Base-by-base conservation (phyloP, 805 yeast genomes). In the Ogataea saltuana region DNA sequence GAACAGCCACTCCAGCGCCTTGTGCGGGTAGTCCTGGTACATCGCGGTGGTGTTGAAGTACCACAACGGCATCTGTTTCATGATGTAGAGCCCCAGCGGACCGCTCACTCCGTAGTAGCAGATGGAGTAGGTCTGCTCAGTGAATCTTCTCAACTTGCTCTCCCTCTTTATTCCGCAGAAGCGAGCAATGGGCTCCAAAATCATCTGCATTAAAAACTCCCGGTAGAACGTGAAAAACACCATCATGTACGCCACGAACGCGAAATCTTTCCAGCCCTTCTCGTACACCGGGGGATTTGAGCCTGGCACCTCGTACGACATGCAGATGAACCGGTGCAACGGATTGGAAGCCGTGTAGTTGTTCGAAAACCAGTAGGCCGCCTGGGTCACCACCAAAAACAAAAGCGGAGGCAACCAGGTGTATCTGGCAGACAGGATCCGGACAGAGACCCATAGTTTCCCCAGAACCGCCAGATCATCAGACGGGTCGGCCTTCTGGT, bases 121-220 rank as follows among this genome's bases (percentile, higher is more conserved):
- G 55, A 88, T 74, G 2, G 91, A 78, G 61, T 91, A 93, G 6
- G 89, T 75, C 70, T 93, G 99, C 65, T 93, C 99, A 83, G 88
- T 80, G 66, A 91, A 89, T 63, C 99, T 78, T 48, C 76, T 78
- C 32, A 80, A 63, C 64, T 87, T 90, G 16, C 72, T 71, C 46
- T 72, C 75, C 42, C 67, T 68, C 29, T 52, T 69, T 28, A 88
- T 58, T 1, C 88, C 88, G 32, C 63, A 69, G 26, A 46, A 43
- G 8, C 23, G 29, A 2, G 97, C 91, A 26, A 87, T 48, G 6
- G 98, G 98, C 54, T 73, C 74, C 46, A 93, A 76, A 1, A 88
- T 56, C 25, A 78, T 71, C 62, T 89, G 90, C 98, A 93, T 89
- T 51, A 80, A 59, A 60, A 93, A 91, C 65, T 93, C 99, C 57